Base-by-base conservation (phyloP, 1,139 yeast species). In the Saccharomyces hybrid region DNA sequence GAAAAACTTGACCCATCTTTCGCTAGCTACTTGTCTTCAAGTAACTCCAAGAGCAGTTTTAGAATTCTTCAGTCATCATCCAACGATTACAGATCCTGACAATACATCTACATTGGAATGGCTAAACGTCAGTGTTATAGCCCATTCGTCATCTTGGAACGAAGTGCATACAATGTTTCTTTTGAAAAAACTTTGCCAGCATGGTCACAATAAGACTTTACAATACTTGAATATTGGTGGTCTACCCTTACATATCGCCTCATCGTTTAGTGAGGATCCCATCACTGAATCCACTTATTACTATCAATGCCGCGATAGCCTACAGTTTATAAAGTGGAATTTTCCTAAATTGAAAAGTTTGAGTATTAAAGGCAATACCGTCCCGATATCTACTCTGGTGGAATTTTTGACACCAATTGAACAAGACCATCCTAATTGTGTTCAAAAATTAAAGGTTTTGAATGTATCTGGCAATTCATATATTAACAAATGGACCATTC, bases 121-220 rank as follows among this genome's bases (percentile, higher is more conserved):
- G 96, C 77, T 89, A 38, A 88, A 84, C 63, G 73, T 89, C 53
- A 88, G 86, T 69, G 83, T 83, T 58, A 93, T 87, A 65, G 84
- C 55, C 78, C 88, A 61, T 83, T 85, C 82, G 6, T 77, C 85
- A 12, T 83, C 86, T 1, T 76, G 84, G 62, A 80, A 78, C 41
- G 82, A 81, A 52, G 78, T 78, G 63, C 90, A 79, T 56, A 74
- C 84, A 58, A 71, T 84, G 67, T 78, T 77, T 73, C 72, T 85
- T 4, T 70, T 84, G 54, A 80, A 79, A 75, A 62, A 83, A 55
- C 55, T 73, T 46, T 64, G 71, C 48, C 66, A 67, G 34, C 74
- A 72, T 59, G 72, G 74, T 47, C 71, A 69, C 55, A 75, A 73
- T 51, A 66, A 71, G 53, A 70, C 77, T 46, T 64, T 78, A 56